phyloP scores from a whole-genome alignment of 2,329 filamentous ascomycete species.

The Diaporthe ilicicola region DNA sequence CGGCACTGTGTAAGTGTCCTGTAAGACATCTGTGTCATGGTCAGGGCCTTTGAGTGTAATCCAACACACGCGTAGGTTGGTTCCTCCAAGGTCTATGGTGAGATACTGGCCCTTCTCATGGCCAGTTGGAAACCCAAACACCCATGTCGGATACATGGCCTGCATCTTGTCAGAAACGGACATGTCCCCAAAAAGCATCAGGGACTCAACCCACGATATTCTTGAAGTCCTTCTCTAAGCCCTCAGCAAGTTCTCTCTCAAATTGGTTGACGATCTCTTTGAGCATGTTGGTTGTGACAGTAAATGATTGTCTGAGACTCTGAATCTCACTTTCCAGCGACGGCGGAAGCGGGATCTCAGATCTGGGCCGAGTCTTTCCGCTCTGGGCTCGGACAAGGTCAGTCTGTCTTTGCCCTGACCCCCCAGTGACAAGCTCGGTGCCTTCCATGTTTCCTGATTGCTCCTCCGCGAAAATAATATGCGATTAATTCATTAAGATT shows the following conservation, averaged over 20 bases:
- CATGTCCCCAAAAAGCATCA: neutral
- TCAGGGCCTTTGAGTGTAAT: constrained; percentile 37
- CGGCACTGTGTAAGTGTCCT: constrained; percentile 76
- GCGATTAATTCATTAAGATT: neutral
- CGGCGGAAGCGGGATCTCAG: constrained; percentile 6
- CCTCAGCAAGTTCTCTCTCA: constrained; percentile 23
- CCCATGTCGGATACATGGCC: constrained; percentile 31
- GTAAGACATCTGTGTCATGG: constrained; percentile 68
- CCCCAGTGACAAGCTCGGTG: neutral
- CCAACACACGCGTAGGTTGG: constrained; percentile 45
- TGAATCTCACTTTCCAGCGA: neutral
- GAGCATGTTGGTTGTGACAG: constrained; percentile 22
- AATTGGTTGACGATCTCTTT: constrained; percentile 23
- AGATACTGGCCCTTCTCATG: constrained; percentile 69
- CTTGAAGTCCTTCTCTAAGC: constrained; percentile 19
- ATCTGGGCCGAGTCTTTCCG: neutral
- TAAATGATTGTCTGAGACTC: constrained; percentile 12
- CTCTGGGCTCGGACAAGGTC: neutral
- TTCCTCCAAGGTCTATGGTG: constrained; percentile 46
- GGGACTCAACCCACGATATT: constrained; percentile 20
- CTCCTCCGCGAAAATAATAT: neutral
- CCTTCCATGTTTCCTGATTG: neutral
- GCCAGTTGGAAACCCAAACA: constrained; percentile 69
- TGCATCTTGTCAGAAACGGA: neutral
- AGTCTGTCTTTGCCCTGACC: neutral